Percentiles rank a stretch among this genome's conserved stretches.
Evolutionary conservation across 768 basidiomycete genomes (phyloP).

Genomic region (Collybiopsis confluens): DNA sequence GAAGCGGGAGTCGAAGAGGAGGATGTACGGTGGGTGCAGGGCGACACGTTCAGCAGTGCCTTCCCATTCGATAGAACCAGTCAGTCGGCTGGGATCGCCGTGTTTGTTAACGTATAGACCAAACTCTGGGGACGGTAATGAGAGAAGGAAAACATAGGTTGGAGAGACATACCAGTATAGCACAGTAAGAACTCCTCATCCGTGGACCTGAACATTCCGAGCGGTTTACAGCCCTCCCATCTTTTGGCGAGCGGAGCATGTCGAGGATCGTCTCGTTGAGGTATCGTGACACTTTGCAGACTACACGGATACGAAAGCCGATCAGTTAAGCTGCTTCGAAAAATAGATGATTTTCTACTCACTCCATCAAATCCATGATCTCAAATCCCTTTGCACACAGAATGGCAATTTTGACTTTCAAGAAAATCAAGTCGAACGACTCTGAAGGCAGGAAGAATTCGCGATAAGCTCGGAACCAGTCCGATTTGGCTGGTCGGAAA

Average conservation of each 20-base stretch:
- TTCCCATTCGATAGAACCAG: conserved; percentile 91
- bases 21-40: conserved; percentile 83
- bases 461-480: conserved; percentile 89
- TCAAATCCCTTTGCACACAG: conserved; percentile 94
- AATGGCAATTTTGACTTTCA: conserved; percentile 91
- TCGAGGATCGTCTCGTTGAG: conserved; percentile 66
- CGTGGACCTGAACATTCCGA: conserved; percentile 84
- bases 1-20: conserved; percentile 85
- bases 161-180: conserved; percentile 65
- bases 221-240: conserved; percentile 74
- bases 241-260: conserved; percentile 71
- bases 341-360: conserved; percentile 29
- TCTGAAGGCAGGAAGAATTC: conserved; percentile 91
- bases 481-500: conserved; percentile 75
- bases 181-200: conserved; percentile 89
- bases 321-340: conserved; percentile 81
- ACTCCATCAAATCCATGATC: conserved; percentile 97
- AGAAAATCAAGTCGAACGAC: conserved; percentile 85
- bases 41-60: conserved; percentile 86
- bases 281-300: conserved; percentile 87
- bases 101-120: conserved; percentile 90
- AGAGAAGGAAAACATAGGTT: neutral
- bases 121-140: conserved; percentile 52
- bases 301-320: conserved; percentile 44
- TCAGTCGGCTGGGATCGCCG: conserved; percentile 74